These are phyloP conservation scores for Ephemerocybe angulata DNA, from an alignment of 768 basidiomycete genomes.

Conservation along the genomic window DNA sequence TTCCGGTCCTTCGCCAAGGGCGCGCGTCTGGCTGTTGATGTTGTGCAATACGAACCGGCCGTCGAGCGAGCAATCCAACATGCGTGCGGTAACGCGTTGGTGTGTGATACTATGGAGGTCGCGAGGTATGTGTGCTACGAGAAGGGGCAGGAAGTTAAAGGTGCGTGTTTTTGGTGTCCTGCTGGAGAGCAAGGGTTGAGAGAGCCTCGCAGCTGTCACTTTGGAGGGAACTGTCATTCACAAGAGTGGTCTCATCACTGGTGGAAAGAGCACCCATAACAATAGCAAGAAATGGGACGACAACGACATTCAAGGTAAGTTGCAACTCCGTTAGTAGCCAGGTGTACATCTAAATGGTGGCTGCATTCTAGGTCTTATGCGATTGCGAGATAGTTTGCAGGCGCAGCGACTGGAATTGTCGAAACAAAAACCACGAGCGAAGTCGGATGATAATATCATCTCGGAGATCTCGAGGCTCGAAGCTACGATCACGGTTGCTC, in stretches of 20 bases:
- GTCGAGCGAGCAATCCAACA: constrained; percentile 95
- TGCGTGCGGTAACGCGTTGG: constrained; percentile 91
- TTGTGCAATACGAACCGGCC: constrained; percentile 75
- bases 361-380: constrained; percentile 35
- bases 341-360: background rate
- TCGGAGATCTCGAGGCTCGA: constrained; percentile 78
- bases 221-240: constrained; percentile 96
- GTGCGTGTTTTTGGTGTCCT: constrained; percentile 39
- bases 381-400: constrained; percentile 67
- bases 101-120: constrained; percentile 94
- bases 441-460: constrained; percentile 76
- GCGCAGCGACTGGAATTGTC: constrained; percentile 78
- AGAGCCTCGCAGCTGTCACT: constrained; percentile 69
- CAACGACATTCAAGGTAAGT: constrained; percentile 80
- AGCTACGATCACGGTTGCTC: constrained; percentile 65
- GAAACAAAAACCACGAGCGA: constrained; percentile 78
- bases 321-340: background rate
- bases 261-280: constrained; percentile 77
- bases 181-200: background rate
- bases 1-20: constrained; percentile 90
- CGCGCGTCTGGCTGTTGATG: constrained; percentile 80
- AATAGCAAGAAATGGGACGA: constrained; percentile 92
- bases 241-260: constrained; percentile 95
- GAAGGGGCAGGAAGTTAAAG: constrained; percentile 94
- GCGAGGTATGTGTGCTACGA: constrained; percentile 90